Evolutionary conservation across 495 filamentous ascomycete genomes (phyloP).

Genomic region (Penicillium robsamsonii): DNA sequence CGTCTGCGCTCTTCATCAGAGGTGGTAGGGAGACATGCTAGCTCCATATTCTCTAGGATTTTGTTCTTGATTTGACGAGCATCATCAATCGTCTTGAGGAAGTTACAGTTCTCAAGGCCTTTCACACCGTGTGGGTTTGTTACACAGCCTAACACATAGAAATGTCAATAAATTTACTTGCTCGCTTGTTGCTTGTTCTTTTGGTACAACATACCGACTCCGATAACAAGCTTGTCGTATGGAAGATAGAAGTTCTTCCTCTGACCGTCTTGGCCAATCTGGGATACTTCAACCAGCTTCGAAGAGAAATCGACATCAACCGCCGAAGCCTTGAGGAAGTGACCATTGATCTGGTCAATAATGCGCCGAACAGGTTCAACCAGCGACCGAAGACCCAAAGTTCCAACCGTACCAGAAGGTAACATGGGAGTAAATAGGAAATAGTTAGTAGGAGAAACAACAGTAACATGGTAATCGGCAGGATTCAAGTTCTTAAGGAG

Average conservation of each 20-base stretch:
- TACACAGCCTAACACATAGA: constrained; percentile 60
- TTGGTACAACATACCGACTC: constrained; percentile 60
- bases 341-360: constrained; percentile 70
- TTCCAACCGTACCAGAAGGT: constrained; percentile 93
- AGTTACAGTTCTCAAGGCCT: constrained; percentile 90
- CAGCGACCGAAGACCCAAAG: constrained; percentile 82
- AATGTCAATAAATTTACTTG: constrained; percentile 2
- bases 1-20: constrained; percentile 83
- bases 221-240: constrained; percentile 97
- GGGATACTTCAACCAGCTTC: constrained; percentile 83
- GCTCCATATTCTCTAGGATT: constrained; percentile 88
- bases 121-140: constrained; percentile 96
- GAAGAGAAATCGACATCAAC: constrained; percentile 87
- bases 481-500: constrained; percentile 87
- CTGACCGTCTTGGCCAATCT: constrained; percentile 66
- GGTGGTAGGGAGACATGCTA: constrained; percentile 90
- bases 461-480: constrained; percentile 89
- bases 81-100: constrained; percentile 91
- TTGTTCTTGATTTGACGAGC: constrained; percentile 84
- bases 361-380: constrained; percentile 92
- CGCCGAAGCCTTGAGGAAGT: constrained; percentile 84
- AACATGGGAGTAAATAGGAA: constrained; percentile 99
- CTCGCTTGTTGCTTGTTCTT: not conserved
- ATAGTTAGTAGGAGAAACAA: constrained; percentile 91
- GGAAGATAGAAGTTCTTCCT: constrained; percentile 85